Evolutionary conservation across 2,329 filamentous ascomycete genomes (phyloP).

Genomic region (Clarireedia sp.): DNA sequence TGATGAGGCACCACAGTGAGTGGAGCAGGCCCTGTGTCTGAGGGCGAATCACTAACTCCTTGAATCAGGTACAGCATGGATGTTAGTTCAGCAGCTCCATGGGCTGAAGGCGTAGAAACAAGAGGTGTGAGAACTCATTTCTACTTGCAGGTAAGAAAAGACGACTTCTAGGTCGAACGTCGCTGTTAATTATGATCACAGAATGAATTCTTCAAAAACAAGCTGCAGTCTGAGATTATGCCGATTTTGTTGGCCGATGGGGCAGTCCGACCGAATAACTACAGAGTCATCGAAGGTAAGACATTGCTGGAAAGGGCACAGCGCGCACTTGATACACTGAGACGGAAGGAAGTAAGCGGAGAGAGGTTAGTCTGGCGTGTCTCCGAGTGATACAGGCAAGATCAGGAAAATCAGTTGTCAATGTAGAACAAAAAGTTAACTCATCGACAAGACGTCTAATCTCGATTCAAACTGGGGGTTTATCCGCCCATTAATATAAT

Average conservation of each 20-base stretch:
- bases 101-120: conserved; percentile 44
- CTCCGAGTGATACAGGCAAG: neutral
- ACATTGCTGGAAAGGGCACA: conserved; percentile 31
- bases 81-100: conserved; percentile 35
- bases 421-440: neutral
- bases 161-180: neutral
- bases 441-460: neutral
- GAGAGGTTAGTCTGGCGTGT: conserved; percentile 34
- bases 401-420: neutral
- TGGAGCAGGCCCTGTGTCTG: neutral
- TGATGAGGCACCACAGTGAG: conserved; percentile 38
- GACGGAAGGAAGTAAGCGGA: conserved; percentile 37
- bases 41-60: neutral
- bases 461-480: neutral
- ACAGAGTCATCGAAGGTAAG: conserved; percentile 34
- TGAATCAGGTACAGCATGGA: conserved; percentile 39
- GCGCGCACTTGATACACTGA: conserved; percentile 35
- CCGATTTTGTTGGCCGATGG: conserved; percentile 29
- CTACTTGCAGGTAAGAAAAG: conserved; percentile 38
- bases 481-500: neutral
- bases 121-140: conserved; percentile 49
- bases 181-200: conserved; percentile 23
- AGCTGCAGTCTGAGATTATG: conserved; percentile 23
- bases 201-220: conserved; percentile 45
- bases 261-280: conserved; percentile 35